Percentiles rank a stretch among this genome's conserved stretches.
Evolutionary conservation across 2,329 filamentous ascomycete genomes (phyloP).

Genomic region (Nigrospora osmanthi): DNA sequence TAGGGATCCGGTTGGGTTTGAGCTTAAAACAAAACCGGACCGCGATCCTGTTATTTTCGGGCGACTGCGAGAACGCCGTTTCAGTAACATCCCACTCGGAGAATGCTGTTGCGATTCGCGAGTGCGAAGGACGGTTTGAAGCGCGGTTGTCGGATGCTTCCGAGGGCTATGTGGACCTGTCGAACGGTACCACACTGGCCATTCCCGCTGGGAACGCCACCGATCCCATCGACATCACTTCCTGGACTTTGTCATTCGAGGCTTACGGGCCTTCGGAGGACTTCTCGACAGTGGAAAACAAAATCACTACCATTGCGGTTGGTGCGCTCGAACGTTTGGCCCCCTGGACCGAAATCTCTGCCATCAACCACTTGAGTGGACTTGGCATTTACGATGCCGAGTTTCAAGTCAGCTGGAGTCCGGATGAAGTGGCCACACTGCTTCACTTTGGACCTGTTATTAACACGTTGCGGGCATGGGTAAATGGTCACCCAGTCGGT

Average conservation of each 20-base stretch:
- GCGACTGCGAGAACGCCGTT: background rate
- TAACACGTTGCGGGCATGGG: slow-evolving; percentile 3
- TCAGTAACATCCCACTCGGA: background rate
- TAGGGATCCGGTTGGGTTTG: no score
- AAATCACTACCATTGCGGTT: slow-evolving; percentile 1
- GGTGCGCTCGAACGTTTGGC: background rate
- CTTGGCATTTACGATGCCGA: background rate
- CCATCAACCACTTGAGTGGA: slow-evolving; percentile 1
- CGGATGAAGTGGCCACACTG: background rate
- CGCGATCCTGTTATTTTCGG: background rate
- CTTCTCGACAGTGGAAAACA: background rate
- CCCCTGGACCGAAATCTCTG: slow-evolving; percentile 3
- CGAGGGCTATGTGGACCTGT: slow-evolving; percentile 1
- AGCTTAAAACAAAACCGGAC: no score
- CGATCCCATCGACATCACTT: background rate
- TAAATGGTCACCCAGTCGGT: slow-evolving; percentile 1
- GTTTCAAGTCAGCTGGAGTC: background rate
- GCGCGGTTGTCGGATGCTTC: background rate
- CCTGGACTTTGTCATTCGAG: slow-evolving; percentile 1
- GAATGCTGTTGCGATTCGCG: background rate
- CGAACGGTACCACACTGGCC: background rate
- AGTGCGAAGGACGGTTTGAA: background rate
- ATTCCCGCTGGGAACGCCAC: background rate
- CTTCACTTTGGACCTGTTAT: slow-evolving; percentile 1
- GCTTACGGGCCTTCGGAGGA: slow-evolving; percentile 1